Evolutionary conservation across 2,329 filamentous ascomycete species (phyloP).

Genomic region (Taxawa tesnikishii): DNA sequence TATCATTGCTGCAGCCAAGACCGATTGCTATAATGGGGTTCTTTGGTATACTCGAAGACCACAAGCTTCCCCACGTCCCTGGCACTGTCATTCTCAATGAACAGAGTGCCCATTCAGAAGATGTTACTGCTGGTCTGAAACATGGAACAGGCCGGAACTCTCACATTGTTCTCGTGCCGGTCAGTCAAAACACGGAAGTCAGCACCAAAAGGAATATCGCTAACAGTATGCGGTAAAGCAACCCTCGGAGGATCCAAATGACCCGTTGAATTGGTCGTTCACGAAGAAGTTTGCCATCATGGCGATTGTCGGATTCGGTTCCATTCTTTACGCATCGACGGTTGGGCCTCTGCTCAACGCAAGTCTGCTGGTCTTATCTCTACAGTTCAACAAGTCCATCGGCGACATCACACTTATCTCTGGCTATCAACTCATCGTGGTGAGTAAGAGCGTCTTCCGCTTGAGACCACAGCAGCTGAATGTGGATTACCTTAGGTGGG

Average conservation of each 20-base stretch:
- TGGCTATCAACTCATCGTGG: constrained; percentile 24
- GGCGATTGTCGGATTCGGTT: constrained; percentile 19
- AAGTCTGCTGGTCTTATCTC: constrained; percentile 20
- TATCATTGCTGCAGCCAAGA: no score
- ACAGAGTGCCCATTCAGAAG: constrained; percentile 5
- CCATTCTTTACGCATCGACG: constrained; percentile 19
- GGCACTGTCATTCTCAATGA: constrained; percentile 8
- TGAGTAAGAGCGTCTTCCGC: background rate
- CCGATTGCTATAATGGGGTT: constrained; percentile 6
- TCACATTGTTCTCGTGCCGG: constrained; percentile 7
- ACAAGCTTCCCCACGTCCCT: constrained; percentile 7
- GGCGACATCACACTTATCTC: constrained; percentile 23
- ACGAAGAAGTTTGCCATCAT: constrained; percentile 21
- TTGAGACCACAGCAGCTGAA: background rate
- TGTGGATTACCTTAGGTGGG: constrained; percentile 8
- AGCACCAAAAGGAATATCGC: no score
- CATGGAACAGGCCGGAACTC: constrained; percentile 9
- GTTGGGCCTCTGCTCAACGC: constrained; percentile 23
- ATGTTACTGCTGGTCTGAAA: constrained; percentile 3
- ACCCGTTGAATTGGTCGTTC: constrained; percentile 22
- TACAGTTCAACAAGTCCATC: constrained; percentile 16
- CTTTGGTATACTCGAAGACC: constrained; percentile 7
- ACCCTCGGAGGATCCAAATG: constrained; percentile 16
- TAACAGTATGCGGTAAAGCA: no score
- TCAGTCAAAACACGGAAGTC: no score